These are phyloP conservation scores for Thelonectria blattea DNA, from an alignment of 2,329 filamentous ascomycete genomes.

Conservation along the genomic window DNA sequence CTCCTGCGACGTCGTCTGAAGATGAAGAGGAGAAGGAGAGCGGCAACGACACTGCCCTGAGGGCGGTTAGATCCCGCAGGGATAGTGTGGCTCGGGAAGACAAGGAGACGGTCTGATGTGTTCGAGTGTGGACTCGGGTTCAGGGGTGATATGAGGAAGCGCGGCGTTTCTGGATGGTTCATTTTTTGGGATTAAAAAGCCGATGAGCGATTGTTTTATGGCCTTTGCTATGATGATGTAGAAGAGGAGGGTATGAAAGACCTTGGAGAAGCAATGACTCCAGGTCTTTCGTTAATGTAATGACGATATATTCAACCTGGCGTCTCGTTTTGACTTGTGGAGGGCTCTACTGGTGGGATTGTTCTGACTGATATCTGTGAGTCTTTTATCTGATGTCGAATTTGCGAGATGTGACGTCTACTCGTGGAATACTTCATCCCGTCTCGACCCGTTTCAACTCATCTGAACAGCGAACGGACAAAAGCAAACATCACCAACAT, in stretches of 20 bases:
- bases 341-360: too few species aligned
- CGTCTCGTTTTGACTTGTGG: too few species aligned
- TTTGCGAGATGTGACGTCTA: too few species aligned
- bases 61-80: constrained; percentile 28
- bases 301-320: neutral
- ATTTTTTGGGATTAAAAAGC: neutral
- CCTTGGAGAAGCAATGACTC: neutral
- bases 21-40: constrained; percentile 30
- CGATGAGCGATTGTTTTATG: neutral
- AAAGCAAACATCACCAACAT: neutral
- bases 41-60: constrained; percentile 30
- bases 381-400: too few species aligned
- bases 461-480: neutral
- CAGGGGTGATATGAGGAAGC: neutral
- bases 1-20: constrained; percentile 18
- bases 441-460: neutral
- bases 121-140: neutral
- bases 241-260: neutral
- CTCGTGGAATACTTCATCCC: too few species aligned
- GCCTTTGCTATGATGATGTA: neutral
- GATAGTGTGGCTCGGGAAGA: constrained; percentile 25
- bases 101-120: constrained; percentile 31
- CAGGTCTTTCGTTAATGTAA: neutral
- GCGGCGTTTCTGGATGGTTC: neutral
- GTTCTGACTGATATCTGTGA: too few species aligned